These are phyloP conservation scores for Eurotiales sp. DNA, from an alignment of 2,329 filamentous ascomycete species.

Conservation along the genomic window DNA sequence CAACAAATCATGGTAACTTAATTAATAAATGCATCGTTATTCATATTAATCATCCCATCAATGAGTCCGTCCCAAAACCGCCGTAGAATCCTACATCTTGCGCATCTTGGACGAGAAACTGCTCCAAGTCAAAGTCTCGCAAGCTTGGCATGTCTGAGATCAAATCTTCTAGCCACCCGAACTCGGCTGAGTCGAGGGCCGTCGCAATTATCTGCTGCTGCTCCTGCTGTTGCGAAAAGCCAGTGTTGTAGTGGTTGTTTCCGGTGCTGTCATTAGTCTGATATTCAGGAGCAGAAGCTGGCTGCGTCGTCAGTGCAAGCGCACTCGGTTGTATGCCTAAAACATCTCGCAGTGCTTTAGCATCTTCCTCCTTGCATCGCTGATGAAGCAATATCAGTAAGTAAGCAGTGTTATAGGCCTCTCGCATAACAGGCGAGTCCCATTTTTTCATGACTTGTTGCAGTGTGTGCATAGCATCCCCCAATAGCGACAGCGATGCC, in stretches of 20 bases:
- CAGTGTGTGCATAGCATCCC: conserved; percentile 50
- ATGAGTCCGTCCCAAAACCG: not conserved
- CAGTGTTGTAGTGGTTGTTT: not conserved
- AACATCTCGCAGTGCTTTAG: conserved; percentile 35
- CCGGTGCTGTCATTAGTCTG: not conserved
- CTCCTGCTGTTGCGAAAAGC: not conserved
- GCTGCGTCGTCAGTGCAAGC: conserved; percentile 17
- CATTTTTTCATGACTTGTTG: conserved; percentile 42
- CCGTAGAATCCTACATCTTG: conserved; percentile 3
- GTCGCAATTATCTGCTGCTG: conserved; percentile 5
- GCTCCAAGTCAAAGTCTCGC: conserved; percentile 44
- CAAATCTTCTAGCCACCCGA: conserved; percentile 43
- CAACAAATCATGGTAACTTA: no score
- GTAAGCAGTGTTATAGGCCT: conserved; percentile 54
- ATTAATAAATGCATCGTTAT: no score
- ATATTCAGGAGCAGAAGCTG: not conserved
- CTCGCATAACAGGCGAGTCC: conserved; percentile 47
- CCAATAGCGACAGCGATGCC: conserved; percentile 46
- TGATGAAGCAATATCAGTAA: conserved; percentile 53
- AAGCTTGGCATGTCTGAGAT: conserved; percentile 44
- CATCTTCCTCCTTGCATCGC: conserved; percentile 44
- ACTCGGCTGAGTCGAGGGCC: conserved; percentile 31
- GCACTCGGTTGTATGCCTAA: conserved; percentile 33
- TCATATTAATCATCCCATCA: not conserved
- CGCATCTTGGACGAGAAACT: conserved; percentile 34